Evolutionary conservation across 306 rosid species (phyloP), one percentile per base, ranked within the genome.

Genomic region (Gastrolobium bilobum): DNA sequence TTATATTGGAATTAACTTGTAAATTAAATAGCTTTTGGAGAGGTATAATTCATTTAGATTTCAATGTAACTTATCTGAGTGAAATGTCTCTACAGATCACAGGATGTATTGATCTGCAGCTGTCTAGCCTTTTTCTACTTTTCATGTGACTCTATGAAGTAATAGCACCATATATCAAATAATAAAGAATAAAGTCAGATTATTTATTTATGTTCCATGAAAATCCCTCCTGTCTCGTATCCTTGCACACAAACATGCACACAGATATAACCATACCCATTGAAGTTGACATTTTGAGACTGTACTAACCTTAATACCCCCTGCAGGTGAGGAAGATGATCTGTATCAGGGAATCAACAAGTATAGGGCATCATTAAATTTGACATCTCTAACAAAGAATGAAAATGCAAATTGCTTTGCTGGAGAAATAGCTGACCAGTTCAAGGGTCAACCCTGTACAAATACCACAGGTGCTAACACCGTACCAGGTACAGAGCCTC

Each of bases 381-480:
- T 95, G 90, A 57, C 88, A 37, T 56, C 85, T 71, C 87, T 95
- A 44, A 75, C 78, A 30, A 83, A 75, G 87, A 91, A 87, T 2
- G 86, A 90, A 3, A 90, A 95, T 52, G 99, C 99, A 35, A 85
- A 82, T 63, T 95, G 98, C 87, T 80, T 95, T 3, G 99, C 98
- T 8, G 87, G 82, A 43, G 73, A 89, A 82, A 61, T 95, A 0
- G 94, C 98, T 30, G 94, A 84, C 43, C 90, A 95, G 79, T 91
- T 93, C 84, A 91, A 90, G 92, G 57, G 80, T 52, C 87, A 87
- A 83, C 93, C 93, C 4, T 95, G 99, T 74, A 90, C 99, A 72
- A 95, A 95, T 88, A 71, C 91, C 56, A 91, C 99, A 34, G 99
- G 99, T 13, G 87, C 99, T 67, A 88, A 92, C 87, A 93, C 97